These are phyloP conservation scores for Skeletonema potamos DNA, from an alignment of 108 stramenopile genomes.

Conservation along the genomic window DNA sequence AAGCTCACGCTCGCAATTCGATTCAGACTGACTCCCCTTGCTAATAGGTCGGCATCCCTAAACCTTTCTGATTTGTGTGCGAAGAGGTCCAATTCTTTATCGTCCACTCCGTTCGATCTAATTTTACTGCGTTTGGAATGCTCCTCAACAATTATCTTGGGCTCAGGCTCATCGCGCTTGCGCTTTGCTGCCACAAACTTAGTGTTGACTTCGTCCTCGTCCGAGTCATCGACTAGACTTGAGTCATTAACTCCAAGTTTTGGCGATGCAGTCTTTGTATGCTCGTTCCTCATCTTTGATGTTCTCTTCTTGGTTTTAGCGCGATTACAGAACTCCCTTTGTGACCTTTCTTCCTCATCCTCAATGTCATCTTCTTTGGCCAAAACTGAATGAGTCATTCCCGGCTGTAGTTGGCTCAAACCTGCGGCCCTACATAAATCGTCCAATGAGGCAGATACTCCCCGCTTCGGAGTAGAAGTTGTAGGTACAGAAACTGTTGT, in stretches of 20 bases:
- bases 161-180: not conserved
- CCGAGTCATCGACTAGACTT: not conserved
- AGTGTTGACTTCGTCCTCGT: not conserved
- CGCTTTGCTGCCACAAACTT: not conserved
- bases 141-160: not conserved
- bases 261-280: not conserved
- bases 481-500: not conserved
- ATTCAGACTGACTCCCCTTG: not conserved
- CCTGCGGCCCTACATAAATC: not conserved
- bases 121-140: not conserved
- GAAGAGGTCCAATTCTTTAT: not conserved
- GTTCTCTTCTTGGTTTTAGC: not conserved
- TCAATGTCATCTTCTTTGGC: not conserved
- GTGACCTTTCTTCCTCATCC: not conserved
- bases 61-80: not conserved
- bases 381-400: not conserved
- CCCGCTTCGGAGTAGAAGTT: not conserved
- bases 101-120: not conserved
- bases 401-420: not conserved
- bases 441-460: not conserved
- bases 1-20: not conserved
- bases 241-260: conserved; percentile 1
- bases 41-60: not conserved
- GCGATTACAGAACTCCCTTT: not conserved
- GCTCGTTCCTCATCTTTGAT: not conserved